phyloP scores from a whole-genome alignment of 23 red algal genomes.

The Gracilaria domingensis region DNA sequence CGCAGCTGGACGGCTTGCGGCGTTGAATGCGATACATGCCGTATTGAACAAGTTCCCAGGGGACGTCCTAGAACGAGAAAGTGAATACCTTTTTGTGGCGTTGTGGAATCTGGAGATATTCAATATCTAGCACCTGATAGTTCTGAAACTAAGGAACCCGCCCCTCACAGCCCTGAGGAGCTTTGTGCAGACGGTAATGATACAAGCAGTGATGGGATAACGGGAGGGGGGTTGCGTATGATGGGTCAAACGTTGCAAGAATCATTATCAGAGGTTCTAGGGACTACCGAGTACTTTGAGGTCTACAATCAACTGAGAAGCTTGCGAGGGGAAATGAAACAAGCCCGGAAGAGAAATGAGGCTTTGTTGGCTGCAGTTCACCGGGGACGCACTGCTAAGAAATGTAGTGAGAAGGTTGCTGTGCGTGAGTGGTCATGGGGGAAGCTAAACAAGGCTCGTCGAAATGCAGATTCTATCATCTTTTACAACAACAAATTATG shows the following conservation, averaged over 20 bases:
- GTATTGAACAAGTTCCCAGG: constrained; percentile 52
- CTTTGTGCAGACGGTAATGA: background rate
- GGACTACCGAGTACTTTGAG: constrained; percentile 48
- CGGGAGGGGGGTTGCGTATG: constrained; percentile 15
- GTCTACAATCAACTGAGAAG: constrained; percentile 47
- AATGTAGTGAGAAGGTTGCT: constrained; percentile 39
- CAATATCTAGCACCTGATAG: background rate
- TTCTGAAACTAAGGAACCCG: background rate
- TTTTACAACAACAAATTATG: too few relatives aligned
- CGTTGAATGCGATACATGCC: constrained; percentile 50
- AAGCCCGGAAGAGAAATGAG: constrained; percentile 37
- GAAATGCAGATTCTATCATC: too few relatives aligned
- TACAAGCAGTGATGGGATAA: background rate
- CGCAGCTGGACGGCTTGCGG: constrained; percentile 58
- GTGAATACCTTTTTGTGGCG: constrained; percentile 70
- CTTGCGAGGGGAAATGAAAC: constrained; percentile 18
- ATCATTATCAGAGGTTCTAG: constrained; percentile 41
- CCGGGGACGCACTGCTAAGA: constrained; percentile 60
- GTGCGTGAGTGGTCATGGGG: too few relatives aligned
- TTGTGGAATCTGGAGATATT: constrained; percentile 33
- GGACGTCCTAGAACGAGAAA: constrained; percentile 20
- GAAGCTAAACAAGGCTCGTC: too few relatives aligned
- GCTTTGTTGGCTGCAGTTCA: constrained; percentile 51
- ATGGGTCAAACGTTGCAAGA: constrained; percentile 60
- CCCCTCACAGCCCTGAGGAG: background rate